A percentile compares a stretch with the other conserved stretches of the same genome.
These are phyloP conservation scores for Pneumocystis oryctolagi DNA, from an alignment of 1,139 yeast species.

Conservation along the genomic window DNA sequence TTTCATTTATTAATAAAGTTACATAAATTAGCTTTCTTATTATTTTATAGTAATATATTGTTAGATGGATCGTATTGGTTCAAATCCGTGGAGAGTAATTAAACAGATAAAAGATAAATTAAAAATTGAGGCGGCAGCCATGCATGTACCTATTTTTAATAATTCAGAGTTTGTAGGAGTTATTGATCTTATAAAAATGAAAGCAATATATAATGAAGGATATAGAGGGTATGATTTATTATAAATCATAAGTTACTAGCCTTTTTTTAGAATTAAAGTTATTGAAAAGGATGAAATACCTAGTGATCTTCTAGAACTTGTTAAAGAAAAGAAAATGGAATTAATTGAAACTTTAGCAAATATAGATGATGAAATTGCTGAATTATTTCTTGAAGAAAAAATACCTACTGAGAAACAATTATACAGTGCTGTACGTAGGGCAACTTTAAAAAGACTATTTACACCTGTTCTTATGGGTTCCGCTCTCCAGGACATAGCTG, in stretches of 20 bases:
- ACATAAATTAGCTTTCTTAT: not conserved
- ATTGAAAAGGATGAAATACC: conserved; percentile 27
- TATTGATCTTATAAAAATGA: conserved; percentile 59
- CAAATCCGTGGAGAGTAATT: conserved; percentile 84
- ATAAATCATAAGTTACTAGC: conserved; percentile 34
- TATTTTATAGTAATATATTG: not conserved
- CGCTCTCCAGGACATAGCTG: conserved; percentile 81
- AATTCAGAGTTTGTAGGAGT: conserved; percentile 47
- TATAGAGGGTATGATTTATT: conserved; percentile 37
- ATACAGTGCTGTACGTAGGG: conserved; percentile 48
- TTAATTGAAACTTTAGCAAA: conserved; percentile 75
- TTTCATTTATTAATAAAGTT: conserved; percentile 77
- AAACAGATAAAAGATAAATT: conserved; percentile 65
- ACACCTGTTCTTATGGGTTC: conserved; percentile 88
- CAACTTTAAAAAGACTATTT: conserved; percentile 43
- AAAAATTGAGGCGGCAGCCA: conserved; percentile 55
- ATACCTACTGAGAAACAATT: conserved; percentile 76
- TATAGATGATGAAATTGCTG: conserved; percentile 55
- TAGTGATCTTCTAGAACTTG: conserved; percentile 31
- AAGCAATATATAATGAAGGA: conserved; percentile 44
- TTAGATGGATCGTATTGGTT: conserved; percentile 89
- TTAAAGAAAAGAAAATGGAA: conserved; percentile 49
- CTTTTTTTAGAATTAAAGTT: conserved; percentile 43
- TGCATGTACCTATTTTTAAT: conserved; percentile 64
- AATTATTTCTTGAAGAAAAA: conserved; percentile 49